Conservation (phyloP, 2,329 filamentous ascomycete genomes). For the Sarocladiaceae sp. region DNA sequence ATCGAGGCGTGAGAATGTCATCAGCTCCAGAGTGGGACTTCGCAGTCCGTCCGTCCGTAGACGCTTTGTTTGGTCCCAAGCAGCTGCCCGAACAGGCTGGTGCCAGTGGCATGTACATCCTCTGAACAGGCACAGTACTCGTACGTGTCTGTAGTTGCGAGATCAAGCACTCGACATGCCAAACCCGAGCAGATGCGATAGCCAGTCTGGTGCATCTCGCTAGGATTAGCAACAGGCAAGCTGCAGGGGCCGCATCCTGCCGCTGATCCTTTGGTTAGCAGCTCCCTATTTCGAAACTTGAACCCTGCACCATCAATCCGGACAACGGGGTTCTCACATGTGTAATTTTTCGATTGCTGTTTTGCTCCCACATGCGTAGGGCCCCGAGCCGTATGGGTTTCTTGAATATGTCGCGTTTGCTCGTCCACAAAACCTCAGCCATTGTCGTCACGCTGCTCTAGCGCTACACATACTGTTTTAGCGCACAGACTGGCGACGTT, state of each 20-base stretch:
- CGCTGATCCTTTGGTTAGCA: slow-evolving; percentile 1
- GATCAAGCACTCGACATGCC: not conserved
- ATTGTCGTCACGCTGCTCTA: slow-evolving; percentile 1
- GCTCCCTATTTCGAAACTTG: not conserved
- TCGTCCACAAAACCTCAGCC: too few species aligned
- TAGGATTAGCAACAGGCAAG: not conserved
- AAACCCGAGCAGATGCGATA: not conserved
- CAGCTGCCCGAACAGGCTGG: slow-evolving; percentile 8
- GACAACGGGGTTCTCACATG: too few species aligned
- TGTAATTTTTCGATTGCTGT: too few species aligned
- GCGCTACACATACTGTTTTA: not conserved
- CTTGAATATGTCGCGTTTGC: too few species aligned
- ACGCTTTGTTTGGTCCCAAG: not conserved
- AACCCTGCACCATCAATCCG: not conserved
- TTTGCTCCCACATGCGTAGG: too few species aligned
- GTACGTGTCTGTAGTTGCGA: too few species aligned
- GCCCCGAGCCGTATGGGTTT: too few species aligned
- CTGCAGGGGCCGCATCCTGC: slow-evolving; percentile 1
- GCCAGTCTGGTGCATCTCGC: slow-evolving; percentile 1
- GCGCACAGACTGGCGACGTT: slow-evolving; percentile 1
- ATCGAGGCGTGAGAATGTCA: too few species aligned
- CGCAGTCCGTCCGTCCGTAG: not conserved
- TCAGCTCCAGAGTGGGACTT: slow-evolving; percentile 2
- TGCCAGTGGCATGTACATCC: too few species aligned
- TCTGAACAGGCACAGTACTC: too few species aligned